Evolutionary conservation across 106 monocot genomes (phyloP), one percentile per base, ranked within the genome.

Genomic region (Dioscorea alata): DNA sequence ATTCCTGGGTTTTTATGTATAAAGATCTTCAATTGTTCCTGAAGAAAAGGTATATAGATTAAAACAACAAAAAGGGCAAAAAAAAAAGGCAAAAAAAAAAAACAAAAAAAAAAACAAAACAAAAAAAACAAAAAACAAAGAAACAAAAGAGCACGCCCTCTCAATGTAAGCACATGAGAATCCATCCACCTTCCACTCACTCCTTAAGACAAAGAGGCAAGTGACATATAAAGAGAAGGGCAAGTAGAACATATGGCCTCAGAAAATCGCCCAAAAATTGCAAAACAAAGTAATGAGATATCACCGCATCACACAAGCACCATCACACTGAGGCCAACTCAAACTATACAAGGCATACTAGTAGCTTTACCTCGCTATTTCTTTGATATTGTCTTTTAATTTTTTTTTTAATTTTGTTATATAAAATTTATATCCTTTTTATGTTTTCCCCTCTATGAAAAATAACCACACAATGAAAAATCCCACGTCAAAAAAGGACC

Each of bases 1-100:
- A 48, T 65, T 20, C 28, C 16, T 16, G 42, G 21, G 48, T 42
- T 33, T 33, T 33, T 65, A 42, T 42, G 64, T 65, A 33, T n/a
- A n/a, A 52, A 53, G 20, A 24, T 28, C 28, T 28, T 28, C 28
- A 28, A 28, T 28, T 54, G 21, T 54, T 15, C 53, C 18, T 28
- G 68, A 68, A 67, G 50, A 67, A 22, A 67, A 67, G 50, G 67
- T 67, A 67, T 67, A 67, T 67, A 21, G 23, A 67, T 22, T 21
- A 7, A 23, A 50, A 20, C 19, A 54, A 23, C n/a, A n/a, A n/a
- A n/a, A n/a, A n/a, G 25, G 68, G 8, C 9, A 13, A 13, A 28
- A 14, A 23, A 25, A 53, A 68, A 52, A 68, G 28, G 13, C 14
- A 54, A 48, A 9, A 56, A 24, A 1, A 28, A 28, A 28, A 28